These are phyloP conservation scores for Lentinula detonsa DNA, from an alignment of 768 basidiomycete genomes.

Conservation along the genomic window DNA sequence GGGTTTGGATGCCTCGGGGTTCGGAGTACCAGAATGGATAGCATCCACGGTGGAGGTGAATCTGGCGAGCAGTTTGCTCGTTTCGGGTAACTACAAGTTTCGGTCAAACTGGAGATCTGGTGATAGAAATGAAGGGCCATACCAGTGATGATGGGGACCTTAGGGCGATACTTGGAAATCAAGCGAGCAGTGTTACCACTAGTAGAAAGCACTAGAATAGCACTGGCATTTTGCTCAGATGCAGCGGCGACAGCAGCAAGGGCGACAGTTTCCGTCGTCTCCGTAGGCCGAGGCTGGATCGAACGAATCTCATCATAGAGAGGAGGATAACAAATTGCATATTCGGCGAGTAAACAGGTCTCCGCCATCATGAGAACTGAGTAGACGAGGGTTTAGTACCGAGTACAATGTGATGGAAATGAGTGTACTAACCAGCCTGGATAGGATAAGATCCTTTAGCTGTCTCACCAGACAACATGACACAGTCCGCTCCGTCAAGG, in stretches of 20 bases:
- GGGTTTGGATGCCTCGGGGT: conserved; percentile 79
- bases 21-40: conserved; percentile 98
- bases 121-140: conserved; percentile 17
- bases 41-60: conserved; percentile 93
- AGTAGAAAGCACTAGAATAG: conserved; percentile 94
- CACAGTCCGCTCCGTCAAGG: conserved; percentile 97
- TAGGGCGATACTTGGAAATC: conserved; percentile 93
- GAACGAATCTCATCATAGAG: conserved; percentile 84
- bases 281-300: conserved; percentile 81
- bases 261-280: conserved; percentile 93
- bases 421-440: conserved; percentile 66
- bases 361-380: conserved; percentile 99
- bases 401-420: neutral
- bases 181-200: conserved; percentile 95
- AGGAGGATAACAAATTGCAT: conserved; percentile 91
- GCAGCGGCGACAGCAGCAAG: conserved; percentile 95
- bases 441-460: conserved; percentile 97
- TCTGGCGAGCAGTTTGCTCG: conserved; percentile 91
- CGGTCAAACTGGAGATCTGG: neutral
- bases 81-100: conserved; percentile 81
- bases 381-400: neutral
- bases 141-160: conserved; percentile 94
- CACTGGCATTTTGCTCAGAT: conserved; percentile 89
- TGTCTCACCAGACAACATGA: conserved; percentile 99
- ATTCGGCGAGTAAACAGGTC: conserved; percentile 94